These are phyloP conservation scores for Gymnopilus dilepis DNA, from an alignment of 768 basidiomycete genomes.

Conservation along the genomic window DNA sequence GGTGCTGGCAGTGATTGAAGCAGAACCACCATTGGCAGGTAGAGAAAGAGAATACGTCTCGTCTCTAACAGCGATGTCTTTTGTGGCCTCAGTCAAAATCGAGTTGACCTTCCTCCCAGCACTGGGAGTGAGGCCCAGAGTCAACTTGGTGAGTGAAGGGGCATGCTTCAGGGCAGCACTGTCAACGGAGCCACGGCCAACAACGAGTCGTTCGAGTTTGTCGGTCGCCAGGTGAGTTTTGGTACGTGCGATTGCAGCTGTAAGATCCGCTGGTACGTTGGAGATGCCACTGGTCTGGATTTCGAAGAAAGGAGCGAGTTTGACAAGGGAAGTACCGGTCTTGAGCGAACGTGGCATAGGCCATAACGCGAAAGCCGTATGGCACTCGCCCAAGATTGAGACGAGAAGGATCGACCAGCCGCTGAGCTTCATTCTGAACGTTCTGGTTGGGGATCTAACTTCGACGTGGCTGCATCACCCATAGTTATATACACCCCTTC, in stretches of 20 bases:
- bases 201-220: constrained; percentile 61
- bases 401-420: constrained; percentile 10
- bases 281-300: constrained; percentile 45
- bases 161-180: constrained; percentile 43
- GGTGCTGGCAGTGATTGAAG: constrained; percentile 61
- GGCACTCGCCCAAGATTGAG: constrained; percentile 11
- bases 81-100: constrained; percentile 59
- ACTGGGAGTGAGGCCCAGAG: constrained; percentile 41
- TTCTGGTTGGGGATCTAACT: not conserved
- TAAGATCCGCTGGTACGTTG: constrained; percentile 58
- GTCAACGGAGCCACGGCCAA: constrained; percentile 62
- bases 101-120: constrained; percentile 35
- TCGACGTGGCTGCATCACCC: constrained; percentile 3
- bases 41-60: constrained; percentile 67
- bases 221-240: constrained; percentile 51
- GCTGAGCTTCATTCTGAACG: constrained; percentile 14
- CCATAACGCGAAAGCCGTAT: constrained; percentile 43
- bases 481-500: constrained; percentile 14
- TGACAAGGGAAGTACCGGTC: constrained; percentile 47
- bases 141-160: constrained; percentile 45
- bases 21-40: constrained; percentile 57
- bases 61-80: constrained; percentile 50
- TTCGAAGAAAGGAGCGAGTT: constrained; percentile 54
- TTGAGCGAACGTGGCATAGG: constrained; percentile 53
- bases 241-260: constrained; percentile 59